Base-by-base conservation (phyloP, 768 basidiomycete genomes). In the Kwoniella sp. region DNA sequence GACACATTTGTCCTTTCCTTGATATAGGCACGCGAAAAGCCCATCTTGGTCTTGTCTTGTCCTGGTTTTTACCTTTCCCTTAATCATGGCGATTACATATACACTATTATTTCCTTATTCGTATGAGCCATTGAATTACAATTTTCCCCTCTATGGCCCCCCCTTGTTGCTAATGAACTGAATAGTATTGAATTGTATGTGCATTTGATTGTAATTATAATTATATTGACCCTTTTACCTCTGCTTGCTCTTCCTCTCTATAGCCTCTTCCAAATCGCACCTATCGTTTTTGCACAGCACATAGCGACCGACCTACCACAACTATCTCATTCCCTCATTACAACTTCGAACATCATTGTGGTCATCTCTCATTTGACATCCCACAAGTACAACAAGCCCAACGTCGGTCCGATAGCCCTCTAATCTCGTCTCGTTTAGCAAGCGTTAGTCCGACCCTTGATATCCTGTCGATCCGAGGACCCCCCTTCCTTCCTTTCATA, bases 261-360 rank as follows among this genome's bases (percentile, higher is more conserved):
- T 54, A 29, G 21, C 26, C 53, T 54, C 36, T 54, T 54, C 36
- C 2, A 54, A n/a, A n/a, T n/a, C n/a, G n/a, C n/a, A n/a, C 33
- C 54, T 8, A 8, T 54, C 30, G 7, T 54, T n/a, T 27, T 8
- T 36, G 29, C 54, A 37, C 29, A 37, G 33, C 33, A 37, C 33
- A 55, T 55, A 55, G 54, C 54, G 54, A 55, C 30, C 24, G 27
- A 55, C 40, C 22, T n/a, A 29, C 49, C 10, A 15, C 17, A 2
- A 9, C 24, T 24, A 8, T 37, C 53, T 7, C 40, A 13, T 36
- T 22, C 21, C 2, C 22, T 55, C 54, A 37, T 55, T 33, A 6
- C 33, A 33, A 33, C 33, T 33, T 33, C 33, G 33, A 33, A n/a
- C 13, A 6, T 33, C 33, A 13, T 33, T 33, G 5, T 33, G 5